Percentiles rank a stretch among this genome's conserved stretches.
phyloP scores from a whole-genome alignment of 257 asterid genomes.

The Prunella vulgaris region DNA sequence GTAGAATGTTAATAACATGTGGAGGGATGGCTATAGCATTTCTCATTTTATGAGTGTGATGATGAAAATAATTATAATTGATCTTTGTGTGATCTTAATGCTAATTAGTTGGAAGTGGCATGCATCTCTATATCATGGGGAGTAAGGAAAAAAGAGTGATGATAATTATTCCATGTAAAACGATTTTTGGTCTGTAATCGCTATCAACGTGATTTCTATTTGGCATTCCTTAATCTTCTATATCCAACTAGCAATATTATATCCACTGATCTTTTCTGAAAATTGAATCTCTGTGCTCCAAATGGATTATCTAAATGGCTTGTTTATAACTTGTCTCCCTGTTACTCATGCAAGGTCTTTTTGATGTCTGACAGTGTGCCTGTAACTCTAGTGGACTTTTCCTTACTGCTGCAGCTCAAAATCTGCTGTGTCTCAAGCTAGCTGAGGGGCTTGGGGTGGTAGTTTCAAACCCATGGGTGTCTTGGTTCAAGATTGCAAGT shows the following conservation, averaged over 20 bases:
- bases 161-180: background rate
- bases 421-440: constrained; percentile 86
- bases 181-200: background rate
- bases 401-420: constrained; percentile 99
- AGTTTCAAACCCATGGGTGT: constrained; percentile 77
- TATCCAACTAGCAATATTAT: background rate
- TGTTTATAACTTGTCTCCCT: constrained; percentile 5
- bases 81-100: background rate
- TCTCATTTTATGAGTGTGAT: background rate
- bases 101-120: background rate
- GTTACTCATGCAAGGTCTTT: constrained; percentile 33
- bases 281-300: background rate
- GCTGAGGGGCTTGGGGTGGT: constrained; percentile 97
- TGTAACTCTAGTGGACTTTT: constrained; percentile 98
- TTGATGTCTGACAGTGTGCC: constrained; percentile 60
- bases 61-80: background rate
- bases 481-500: constrained; percentile 98
- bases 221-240: background rate
- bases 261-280: background rate
- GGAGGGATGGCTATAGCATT: too few species aligned
- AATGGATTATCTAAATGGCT: background rate
- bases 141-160: background rate
- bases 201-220: constrained; percentile 3
- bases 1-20: too few species aligned
- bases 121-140: background rate